Base-by-base conservation (phyloP, 768 basidiomycete species). In the Podaxis rugospora region DNA sequence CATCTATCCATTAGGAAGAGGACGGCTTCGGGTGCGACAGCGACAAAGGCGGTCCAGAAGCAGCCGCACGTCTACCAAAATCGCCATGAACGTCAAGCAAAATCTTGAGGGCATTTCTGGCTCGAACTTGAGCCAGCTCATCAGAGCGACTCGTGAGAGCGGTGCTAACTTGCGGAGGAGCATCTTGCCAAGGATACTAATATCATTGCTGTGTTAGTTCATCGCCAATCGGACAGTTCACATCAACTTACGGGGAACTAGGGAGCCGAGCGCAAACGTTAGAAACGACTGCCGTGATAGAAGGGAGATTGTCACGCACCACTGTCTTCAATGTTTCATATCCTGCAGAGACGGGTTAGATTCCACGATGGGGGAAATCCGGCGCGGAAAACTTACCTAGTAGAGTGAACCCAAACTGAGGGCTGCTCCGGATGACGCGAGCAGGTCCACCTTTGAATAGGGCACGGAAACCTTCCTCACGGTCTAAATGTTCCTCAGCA, bases 41-140 rank as follows among this genome's bases (percentile, higher is more conserved):
- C 16, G 76, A 76, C 62, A 80, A 65, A 39, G 76, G 75, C 51
- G 70, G 68, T 61, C 72, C 75, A 44, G 75, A 73, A 51, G 72
- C 72, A 27, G 78, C 77, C 14, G 81, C 83, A 47, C 83, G 80
- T 53, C 85, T 79, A 25, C 89, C 89, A 76, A 93, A 90, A 71
- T 94, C 91, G n/a, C 91, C 90, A 73, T 93, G 92, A 40, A 92
- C 89, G 67, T 94, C 93, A 69, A 95, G 76, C 64, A 95, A 73
- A 62, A 94, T 93, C 74, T 95, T 94, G 68, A 99, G 83, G 13
- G 95, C 96, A 78, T 98, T 98, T 60, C 96, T 83, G 18, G 97
- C 96, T 57, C 97, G 84, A 46, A 96, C 83, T 70, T 88, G 86
- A 32, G 93, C 85, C 76, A 98, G 80, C 61, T 98, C 96, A 66